Conservation (phyloP, 768 basidiomycete genomes). For the Termitomyces sp. region DNA sequence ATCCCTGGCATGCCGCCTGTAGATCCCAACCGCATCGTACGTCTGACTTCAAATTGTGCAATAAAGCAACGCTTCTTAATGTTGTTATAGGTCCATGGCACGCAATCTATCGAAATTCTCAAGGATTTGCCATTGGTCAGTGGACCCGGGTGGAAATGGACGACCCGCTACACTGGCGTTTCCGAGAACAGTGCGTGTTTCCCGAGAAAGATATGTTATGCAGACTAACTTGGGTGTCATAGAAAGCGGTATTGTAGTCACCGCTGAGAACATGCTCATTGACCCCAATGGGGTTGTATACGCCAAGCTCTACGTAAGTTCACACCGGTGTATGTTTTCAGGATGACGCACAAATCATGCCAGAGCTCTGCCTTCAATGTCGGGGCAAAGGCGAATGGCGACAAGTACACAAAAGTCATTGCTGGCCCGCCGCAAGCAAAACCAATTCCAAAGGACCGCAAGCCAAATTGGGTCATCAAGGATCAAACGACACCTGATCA, state of each 20-base stretch:
- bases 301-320: slow-evolving; percentile 54
- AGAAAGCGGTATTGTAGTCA: slow-evolving; percentile 76
- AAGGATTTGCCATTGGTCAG: slow-evolving; percentile 72
- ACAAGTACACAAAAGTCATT: slow-evolving; percentile 57
- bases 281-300: slow-evolving; percentile 55
- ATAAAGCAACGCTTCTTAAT: not conserved
- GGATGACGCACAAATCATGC: not conserved
- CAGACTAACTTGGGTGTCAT: not conserved
- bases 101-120: slow-evolving; percentile 74
- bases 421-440: slow-evolving; percentile 57
- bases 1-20: slow-evolving; percentile 67
- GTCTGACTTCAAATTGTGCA: slow-evolving; percentile 15
- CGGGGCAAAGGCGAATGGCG: slow-evolving; percentile 57
- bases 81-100: slow-evolving; percentile 60
- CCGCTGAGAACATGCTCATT: slow-evolving; percentile 55
- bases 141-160: slow-evolving; percentile 76
- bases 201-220: not conserved
- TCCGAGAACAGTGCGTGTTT: slow-evolving; percentile 71
- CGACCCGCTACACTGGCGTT: slow-evolving; percentile 58
- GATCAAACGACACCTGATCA: slow-evolving; percentile 64
- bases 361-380: slow-evolving; percentile 66
- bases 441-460: slow-evolving; percentile 52
- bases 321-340: not conserved
- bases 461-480: slow-evolving; percentile 53
- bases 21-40: slow-evolving; percentile 63